Evolutionary conservation across 2,329 filamentous ascomycete genomes (phyloP), one percentile per base, ranked within the genome.

Genomic region (Aureobasidium sp.): DNA sequence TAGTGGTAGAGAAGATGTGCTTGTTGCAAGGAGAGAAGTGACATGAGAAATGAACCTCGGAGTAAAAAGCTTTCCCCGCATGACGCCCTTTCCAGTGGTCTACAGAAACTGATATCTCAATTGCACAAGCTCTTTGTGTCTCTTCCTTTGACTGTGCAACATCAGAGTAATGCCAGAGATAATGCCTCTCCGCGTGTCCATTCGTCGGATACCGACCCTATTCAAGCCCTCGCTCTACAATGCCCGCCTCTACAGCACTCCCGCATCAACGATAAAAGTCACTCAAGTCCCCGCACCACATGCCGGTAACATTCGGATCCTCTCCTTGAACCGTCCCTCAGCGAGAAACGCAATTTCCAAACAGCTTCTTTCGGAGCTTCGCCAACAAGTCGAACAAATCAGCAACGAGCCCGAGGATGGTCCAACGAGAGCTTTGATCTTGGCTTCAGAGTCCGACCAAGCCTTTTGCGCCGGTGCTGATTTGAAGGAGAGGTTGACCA

Each of bases 391-490:
- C 53, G 79, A 88, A 62, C 78, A 79, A 56, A 78, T 97, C 40
- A 80, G 85, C 53, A 73, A 71, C 7, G 79, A 84, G 62, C 72
- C 72, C 3, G 76, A 74, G 4, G 70, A 69, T 21, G 79, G 79
- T 3, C 70, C 75, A 27, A 96, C 90, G 14, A 76, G 93, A 59
- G 91, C 88, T 2, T 68, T 98, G 60, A 81, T 98, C 35, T 63
- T 98, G 14, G 86, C 88, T 10, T 94, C 88, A 64, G 88, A 88
- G 35, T 79, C 88, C n/a, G 88, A 96, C 61, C 77, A 81, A 21
- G 86, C 84, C 62, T 98, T 98, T 69, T 98, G 93, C 70, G 89
- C 93, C 0, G 93, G 93, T 32, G 93, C 93, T 3, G 93, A 98
- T 66, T 71, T 98, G 63, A 97, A 96, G 67, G 91, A 96, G 75